These are phyloP conservation scores for Ogataea philodendri DNA, from an alignment of 805 yeast genomes.

Conservation along the genomic window DNA sequence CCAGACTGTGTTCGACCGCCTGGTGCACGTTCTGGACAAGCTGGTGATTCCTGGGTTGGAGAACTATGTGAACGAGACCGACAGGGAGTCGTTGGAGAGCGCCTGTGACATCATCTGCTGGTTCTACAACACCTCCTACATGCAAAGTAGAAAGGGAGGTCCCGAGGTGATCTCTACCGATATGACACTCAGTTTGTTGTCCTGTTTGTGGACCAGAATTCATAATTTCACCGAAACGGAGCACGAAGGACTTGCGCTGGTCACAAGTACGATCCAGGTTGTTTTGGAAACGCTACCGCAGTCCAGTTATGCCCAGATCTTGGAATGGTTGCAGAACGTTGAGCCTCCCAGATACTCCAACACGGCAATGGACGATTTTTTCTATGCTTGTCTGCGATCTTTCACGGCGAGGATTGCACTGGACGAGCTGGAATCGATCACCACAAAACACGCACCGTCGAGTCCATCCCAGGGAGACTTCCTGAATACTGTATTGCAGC, in stretches of 20 bases:
- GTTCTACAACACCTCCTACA: constrained; percentile 18
- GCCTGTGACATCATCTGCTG: constrained; percentile 18
- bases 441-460: constrained; percentile 2
- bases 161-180: constrained; percentile 9
- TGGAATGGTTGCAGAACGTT: constrained; percentile 16
- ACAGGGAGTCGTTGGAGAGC: constrained; percentile 4
- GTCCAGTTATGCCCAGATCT: constrained; percentile 5
- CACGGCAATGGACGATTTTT: constrained; percentile 9
- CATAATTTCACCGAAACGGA: constrained; percentile 3
- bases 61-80: constrained; percentile 2
- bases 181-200: constrained; percentile 12
- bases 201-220: constrained; percentile 16
- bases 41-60: constrained; percentile 19
- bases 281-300: constrained; percentile 14
- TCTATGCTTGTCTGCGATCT: constrained; percentile 15
- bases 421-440: constrained; percentile 16
- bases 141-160: constrained; percentile 7
- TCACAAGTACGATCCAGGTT: constrained; percentile 13
- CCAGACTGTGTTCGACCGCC: constrained; percentile 12
- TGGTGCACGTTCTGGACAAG: constrained; percentile 17
- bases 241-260: constrained; percentile 1
- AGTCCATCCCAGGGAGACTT: constrained; percentile 2
- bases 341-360: constrained; percentile 12
- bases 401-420: constrained; percentile 17
- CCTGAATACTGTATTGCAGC: constrained; percentile 12